These are phyloP conservation scores for Starmerella riodocensis DNA, from an alignment of 805 yeast species.

Conservation along the genomic window DNA sequence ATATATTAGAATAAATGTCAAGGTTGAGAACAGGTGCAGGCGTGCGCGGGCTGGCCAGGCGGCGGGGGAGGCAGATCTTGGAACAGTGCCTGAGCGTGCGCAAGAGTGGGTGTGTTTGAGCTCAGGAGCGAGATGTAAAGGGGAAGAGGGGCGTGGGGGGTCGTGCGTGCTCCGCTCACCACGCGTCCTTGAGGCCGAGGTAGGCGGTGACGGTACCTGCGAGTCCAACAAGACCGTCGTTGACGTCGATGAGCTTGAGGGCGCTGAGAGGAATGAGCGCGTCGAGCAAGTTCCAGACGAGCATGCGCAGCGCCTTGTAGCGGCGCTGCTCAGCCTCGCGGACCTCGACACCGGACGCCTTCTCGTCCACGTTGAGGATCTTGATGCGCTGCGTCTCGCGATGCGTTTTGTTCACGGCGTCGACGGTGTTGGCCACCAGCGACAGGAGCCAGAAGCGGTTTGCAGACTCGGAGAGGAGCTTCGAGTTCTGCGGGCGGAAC, in stretches of 20 bases:
- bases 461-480: slow-evolving; percentile 13
- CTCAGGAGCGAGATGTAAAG: too few species aligned
- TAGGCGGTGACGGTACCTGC: slow-evolving; percentile 75
- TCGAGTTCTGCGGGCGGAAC: slow-evolving; percentile 21
- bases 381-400: slow-evolving; percentile 30
- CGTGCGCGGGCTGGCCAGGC: too few species aligned
- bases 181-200: slow-evolving; percentile 42
- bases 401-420: slow-evolving; percentile 44
- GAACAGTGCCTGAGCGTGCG: too few species aligned
- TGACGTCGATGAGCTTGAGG: slow-evolving; percentile 43
- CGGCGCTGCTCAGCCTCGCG: slow-evolving; percentile 25
- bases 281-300: slow-evolving; percentile 68
- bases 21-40: too few species aligned
- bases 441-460: slow-evolving; percentile 60
- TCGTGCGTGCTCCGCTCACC: too few species aligned
- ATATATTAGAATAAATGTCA: too few species aligned
- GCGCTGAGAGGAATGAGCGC: slow-evolving; percentile 60
- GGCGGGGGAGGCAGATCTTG: too few species aligned
- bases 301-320: slow-evolving; percentile 24
- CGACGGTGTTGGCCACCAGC: slow-evolving; percentile 46
- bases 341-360: slow-evolving; percentile 33
- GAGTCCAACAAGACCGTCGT: slow-evolving; percentile 70
- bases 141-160: too few species aligned
- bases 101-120: too few species aligned
- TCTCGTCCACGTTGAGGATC: slow-evolving; percentile 19